Evolutionary conservation across 306 rosid genomes (phyloP).

Genomic region (Elaeagnus macrophylla): DNA sequence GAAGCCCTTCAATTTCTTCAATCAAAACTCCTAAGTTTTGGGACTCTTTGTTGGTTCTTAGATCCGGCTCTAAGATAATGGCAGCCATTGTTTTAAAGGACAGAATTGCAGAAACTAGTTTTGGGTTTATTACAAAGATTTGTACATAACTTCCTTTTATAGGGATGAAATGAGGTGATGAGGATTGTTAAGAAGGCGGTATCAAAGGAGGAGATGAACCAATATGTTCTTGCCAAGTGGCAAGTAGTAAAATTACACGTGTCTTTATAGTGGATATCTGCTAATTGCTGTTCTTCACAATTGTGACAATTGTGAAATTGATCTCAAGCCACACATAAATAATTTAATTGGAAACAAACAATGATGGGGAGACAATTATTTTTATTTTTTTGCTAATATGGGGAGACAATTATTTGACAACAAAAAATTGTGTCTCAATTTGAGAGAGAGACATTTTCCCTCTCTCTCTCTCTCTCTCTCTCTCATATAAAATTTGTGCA

Average conservation of each 20-base stretch:
- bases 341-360: no score
- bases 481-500: background rate
- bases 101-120: background rate
- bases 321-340: background rate
- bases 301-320: background rate
- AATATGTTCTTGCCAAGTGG: slow-evolving; percentile 26
- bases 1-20: slow-evolving; percentile 68
- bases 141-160: background rate
- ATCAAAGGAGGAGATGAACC: background rate
- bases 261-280: slow-evolving; percentile 29
- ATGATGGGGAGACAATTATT: no score
- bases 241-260: slow-evolving; percentile 19
- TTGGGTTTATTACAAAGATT: background rate
- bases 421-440: no score
- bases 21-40: slow-evolving; percentile 23
- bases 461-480: no score
- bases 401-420: no score
- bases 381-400: no score
- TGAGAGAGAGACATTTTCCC: no score
- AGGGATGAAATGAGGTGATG: background rate
- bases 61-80: slow-evolving; percentile 30
- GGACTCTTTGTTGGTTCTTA: slow-evolving; percentile 23
- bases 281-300: slow-evolving; percentile 9
- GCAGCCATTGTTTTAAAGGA: slow-evolving; percentile 36
- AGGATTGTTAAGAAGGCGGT: no score